Evolutionary conservation across 2,329 filamentous ascomycete genomes (phyloP), one percentile per base, ranked within the genome.

Genomic region (Aspergillus sp.): DNA sequence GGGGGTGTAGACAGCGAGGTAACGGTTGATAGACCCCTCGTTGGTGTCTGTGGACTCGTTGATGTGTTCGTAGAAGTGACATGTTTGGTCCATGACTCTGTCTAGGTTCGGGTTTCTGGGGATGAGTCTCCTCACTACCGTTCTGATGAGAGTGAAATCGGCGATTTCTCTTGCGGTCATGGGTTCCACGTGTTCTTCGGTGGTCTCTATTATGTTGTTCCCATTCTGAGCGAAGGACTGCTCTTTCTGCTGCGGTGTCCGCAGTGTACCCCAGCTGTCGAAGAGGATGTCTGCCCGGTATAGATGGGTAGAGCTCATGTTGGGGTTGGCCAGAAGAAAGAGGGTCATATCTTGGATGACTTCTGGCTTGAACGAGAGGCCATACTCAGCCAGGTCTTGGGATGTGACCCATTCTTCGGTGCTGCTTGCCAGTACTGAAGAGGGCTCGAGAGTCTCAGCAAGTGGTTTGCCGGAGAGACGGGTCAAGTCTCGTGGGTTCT

Each of bases 51-150:
- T 54, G 25, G 23, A 25, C 41, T 44, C 11, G 17, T 44, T 6
- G 19, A 21, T 44, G 1, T 41, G 51, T 10, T 68, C 59, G 53
- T 91, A 91, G 63, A 93, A 84, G 58, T 91, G 83, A 73, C 92
- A 96, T 2, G 92, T 96, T 75, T 98, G 94, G 59, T 92, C 84
- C 64, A 97, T 76, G 1, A 89, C 82, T 19, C 81, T 79, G 74
- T 98, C 94, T 25, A 94, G 80, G 57, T 88, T 83, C 2, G 88
- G 86, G 74, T 96, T 96, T 54, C 94, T 83, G 3, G 94, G 94
- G 50, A 97, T 88, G 68, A 97, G 80, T 62, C 83, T 88, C 61
- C 93, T 84, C 7, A 96, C 84, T 19, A 96, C 81, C 1, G 86
- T 86, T 65, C 88, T 87, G 23, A 83, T 80, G 32, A 87, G 78